Evolutionary conservation across 179 eudicot genomes (phyloP).

Genomic region (Patellifolia procumbens): DNA sequence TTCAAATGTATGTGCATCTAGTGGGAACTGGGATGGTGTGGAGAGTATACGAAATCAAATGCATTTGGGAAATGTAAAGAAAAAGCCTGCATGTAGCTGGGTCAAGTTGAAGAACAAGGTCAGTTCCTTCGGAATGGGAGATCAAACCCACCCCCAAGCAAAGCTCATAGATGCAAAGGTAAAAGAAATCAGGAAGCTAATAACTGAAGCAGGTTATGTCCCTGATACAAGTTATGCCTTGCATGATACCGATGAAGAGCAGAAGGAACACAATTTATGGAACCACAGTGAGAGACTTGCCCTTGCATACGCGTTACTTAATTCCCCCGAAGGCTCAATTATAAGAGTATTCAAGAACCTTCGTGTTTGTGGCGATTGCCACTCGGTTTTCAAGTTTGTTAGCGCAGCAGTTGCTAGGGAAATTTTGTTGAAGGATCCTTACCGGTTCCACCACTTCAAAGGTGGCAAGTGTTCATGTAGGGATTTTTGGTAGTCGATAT

Average conservation of each 20-base stretch:
- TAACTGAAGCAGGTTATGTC: slow-evolving; percentile 61
- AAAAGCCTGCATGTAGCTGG: slow-evolving; percentile 80
- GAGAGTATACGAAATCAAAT: slow-evolving; percentile 57
- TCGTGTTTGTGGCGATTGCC: slow-evolving; percentile 76
- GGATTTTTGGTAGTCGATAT: slow-evolving; percentile 62
- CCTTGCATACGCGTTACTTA: slow-evolving; percentile 61
- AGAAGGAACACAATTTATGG: slow-evolving; percentile 68
- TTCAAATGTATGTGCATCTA: slow-evolving; percentile 68
- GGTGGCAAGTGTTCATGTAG: slow-evolving; percentile 68
- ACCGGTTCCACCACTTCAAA: slow-evolving; percentile 65
- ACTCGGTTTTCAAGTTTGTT: slow-evolving; percentile 61
- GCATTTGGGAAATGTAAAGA: slow-evolving; percentile 50
- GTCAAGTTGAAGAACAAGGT: slow-evolving; percentile 49
- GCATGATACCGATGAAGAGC: slow-evolving; percentile 82
- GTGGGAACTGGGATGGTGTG: slow-evolving; percentile 68
- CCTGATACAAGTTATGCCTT: slow-evolving; percentile 63
- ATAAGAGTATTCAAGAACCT: slow-evolving; percentile 74
- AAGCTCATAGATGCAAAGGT: slow-evolving; percentile 45
- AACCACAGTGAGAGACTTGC: slow-evolving; percentile 76
- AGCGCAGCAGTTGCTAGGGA: slow-evolving; percentile 45
- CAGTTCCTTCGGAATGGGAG: slow-evolving; percentile 60
- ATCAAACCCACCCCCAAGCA: slow-evolving; percentile 45
- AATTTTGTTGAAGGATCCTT: slow-evolving; percentile 63
- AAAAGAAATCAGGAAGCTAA: slow-evolving; percentile 49
- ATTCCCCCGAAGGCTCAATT: slow-evolving; percentile 42